Evolutionary conservation across 495 filamentous ascomycete genomes (phyloP).

Genomic region (Aspergillus campestris): DNA sequence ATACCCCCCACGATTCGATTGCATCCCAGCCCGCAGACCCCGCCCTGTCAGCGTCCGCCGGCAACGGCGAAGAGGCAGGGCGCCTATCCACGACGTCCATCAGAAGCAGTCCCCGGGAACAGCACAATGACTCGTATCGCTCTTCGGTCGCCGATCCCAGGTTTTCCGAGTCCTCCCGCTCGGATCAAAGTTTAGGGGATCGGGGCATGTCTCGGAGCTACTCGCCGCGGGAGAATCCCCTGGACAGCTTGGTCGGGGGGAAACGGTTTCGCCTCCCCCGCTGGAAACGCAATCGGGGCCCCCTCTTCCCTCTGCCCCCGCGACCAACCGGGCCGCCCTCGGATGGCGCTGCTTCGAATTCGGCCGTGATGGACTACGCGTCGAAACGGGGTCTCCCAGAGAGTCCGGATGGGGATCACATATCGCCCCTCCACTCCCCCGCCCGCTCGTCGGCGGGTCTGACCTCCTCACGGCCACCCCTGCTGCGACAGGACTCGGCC

Average conservation of each 20-base stretch:
- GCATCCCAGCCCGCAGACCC: slow-evolving; percentile 31
- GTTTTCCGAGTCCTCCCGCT: slow-evolving; percentile 85
- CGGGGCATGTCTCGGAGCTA: slow-evolving; percentile 42
- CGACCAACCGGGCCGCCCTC: slow-evolving; percentile 36
- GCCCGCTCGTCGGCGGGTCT: slow-evolving; percentile 43
- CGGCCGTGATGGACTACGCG: slow-evolving; percentile 11
- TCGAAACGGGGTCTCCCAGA: slow-evolving; percentile 21
- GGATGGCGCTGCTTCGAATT: slow-evolving; percentile 15
- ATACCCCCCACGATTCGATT: slow-evolving; percentile 22
- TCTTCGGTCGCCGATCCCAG: slow-evolving; percentile 62
- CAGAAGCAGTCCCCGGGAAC: slow-evolving; percentile 47
- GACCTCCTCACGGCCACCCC: slow-evolving; percentile 28
- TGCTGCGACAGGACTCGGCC: slow-evolving; percentile 54
- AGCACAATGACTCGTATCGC: slow-evolving; percentile 56
- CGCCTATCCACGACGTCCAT: slow-evolving; percentile 46
- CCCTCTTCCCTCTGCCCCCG: slow-evolving; percentile 81
- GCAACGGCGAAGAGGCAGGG: slow-evolving; percentile 61
- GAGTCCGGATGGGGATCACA: slow-evolving; percentile 27
- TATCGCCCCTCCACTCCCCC: slow-evolving; percentile 49
- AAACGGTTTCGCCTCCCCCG: slow-evolving; percentile 74
- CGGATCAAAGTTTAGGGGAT: slow-evolving; percentile 78
- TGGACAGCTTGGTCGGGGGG: slow-evolving; percentile 44
- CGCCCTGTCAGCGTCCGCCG: slow-evolving; percentile 37
- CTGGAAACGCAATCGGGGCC: slow-evolving; percentile 69
- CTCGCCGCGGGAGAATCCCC: slow-evolving; percentile 17